These are phyloP conservation scores for Lactarius psammicola DNA, from an alignment of 768 basidiomycete species.

Conservation along the genomic window DNA sequence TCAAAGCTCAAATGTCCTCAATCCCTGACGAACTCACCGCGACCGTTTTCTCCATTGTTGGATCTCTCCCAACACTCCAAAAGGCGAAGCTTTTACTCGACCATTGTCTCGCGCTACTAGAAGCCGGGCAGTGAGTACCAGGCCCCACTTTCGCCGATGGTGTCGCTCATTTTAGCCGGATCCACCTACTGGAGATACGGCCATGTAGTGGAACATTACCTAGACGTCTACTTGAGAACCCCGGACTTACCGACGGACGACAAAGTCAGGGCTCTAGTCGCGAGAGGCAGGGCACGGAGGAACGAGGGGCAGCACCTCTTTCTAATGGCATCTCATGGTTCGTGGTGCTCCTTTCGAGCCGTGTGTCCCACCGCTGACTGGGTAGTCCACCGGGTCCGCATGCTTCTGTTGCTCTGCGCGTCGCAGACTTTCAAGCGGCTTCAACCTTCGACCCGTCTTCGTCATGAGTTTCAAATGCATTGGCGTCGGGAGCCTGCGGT, in stretches of 20 bases:
- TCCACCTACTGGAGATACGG: slow-evolving; percentile 48
- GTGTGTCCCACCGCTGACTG: not conserved
- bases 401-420: not conserved
- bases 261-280: slow-evolving; percentile 53
- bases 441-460: slow-evolving; percentile 59
- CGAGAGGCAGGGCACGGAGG: slow-evolving; percentile 59
- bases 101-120: slow-evolving; percentile 37
- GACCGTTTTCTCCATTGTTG: slow-evolving; percentile 37
- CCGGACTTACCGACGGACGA: slow-evolving; percentile 54
- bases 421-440: slow-evolving; percentile 58
- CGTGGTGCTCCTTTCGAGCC: slow-evolving; percentile 22
- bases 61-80: slow-evolving; percentile 32
- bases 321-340: slow-evolving; percentile 59
- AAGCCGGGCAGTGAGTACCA: slow-evolving; percentile 37
- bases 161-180: not conserved
- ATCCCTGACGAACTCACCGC: slow-evolving; percentile 38
- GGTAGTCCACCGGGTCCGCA: not conserved
- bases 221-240: slow-evolving; percentile 64
- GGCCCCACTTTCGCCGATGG: not conserved
- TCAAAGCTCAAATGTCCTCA: slow-evolving; percentile 7
- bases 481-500: slow-evolving; percentile 51
- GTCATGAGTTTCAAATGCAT: slow-evolving; percentile 49
- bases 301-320: slow-evolving; percentile 53
- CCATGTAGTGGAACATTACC: slow-evolving; percentile 58
- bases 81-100: slow-evolving; percentile 40